These are phyloP conservation scores for Setomelanomma holmii DNA, from an alignment of 2,329 filamentous ascomycete species.

Conservation along the genomic window DNA sequence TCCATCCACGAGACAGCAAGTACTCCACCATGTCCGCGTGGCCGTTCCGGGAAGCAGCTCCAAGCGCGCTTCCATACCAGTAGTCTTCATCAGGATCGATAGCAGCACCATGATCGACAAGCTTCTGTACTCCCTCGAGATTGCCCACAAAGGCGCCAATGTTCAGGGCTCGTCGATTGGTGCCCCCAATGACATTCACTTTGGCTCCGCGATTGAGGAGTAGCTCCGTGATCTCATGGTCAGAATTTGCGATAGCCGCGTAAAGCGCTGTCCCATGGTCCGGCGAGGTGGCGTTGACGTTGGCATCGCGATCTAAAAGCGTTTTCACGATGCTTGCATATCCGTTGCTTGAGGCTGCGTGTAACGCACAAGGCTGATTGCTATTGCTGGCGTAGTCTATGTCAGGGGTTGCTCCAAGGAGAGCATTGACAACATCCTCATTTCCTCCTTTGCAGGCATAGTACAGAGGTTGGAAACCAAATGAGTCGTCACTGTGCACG, in stretches of 20 bases:
- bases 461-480: conserved; percentile 27
- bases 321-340: conserved; percentile 20
- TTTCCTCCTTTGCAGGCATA: conserved; percentile 25
- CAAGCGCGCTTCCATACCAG: conserved; percentile 26
- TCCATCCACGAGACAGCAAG: conserved; percentile 26
- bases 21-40: conserved; percentile 25
- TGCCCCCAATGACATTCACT: conserved; percentile 22
- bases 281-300: conserved; percentile 14
- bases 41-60: conserved; percentile 23
- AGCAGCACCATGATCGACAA: conserved; percentile 26
- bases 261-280: conserved; percentile 25
- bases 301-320: conserved; percentile 21
- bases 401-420: conserved; percentile 24
- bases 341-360: conserved; percentile 20
- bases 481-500: conserved; percentile 23
- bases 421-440: conserved; percentile 21
- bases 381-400: conserved; percentile 13
- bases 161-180: conserved; percentile 19
- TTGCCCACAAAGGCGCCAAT: conserved; percentile 27
- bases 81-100: conserved; percentile 31
- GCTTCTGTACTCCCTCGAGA: conserved; percentile 17
- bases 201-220: conserved; percentile 21
- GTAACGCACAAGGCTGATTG: conserved; percentile 18
- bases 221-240: conserved; percentile 13
- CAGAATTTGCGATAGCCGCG: conserved; percentile 15